Evolutionary conservation across 2,329 filamentous ascomycete species (phyloP), one percentile per base, ranked within the genome.

Genomic region (Claviceps lovelessii): DNA sequence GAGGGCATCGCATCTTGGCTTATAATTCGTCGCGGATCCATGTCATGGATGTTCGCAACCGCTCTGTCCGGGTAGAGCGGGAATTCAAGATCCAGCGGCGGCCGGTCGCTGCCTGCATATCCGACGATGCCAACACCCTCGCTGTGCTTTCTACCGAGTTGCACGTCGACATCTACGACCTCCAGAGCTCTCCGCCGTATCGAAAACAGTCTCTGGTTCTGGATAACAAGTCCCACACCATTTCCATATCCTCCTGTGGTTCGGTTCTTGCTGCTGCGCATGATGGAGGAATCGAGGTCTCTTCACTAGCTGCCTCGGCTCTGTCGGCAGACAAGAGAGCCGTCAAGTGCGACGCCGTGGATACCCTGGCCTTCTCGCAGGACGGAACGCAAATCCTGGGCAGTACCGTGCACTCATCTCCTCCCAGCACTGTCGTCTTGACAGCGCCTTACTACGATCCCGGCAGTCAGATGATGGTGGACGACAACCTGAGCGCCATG

Each of bases 21-120:
- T 87, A 90, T 67, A 94, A 88, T 68, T 94, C 89, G 42, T 90
- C 88, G 13, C 78, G 89, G 55, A 87, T 95, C 59, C 86, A 90
- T 62, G 79, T 94, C 39, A 73, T 95, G 52, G 84, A 91, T 64
- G 74, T 87, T 4, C 76, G 78, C 28, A 74, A 74, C 1, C 69
- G 79, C 42, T 73, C 78, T 6, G 70, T 89, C 19, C 72, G 74
- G 15, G 84, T 91, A 37, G 80, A 79, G 64, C 79, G 89, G 59
- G 88, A 95, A 67, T 76, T 94, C 62, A 90, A 90, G 70, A 85
- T 91, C 49, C 72, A 85, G 58, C 79, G 88, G 52, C 79, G 88
- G 37, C 89, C 90, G 6, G 76, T 85, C 23, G 83, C 87, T 5
- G 83, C 86, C 15, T 88, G 88, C 53, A 85, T 95, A 59, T 79